A percentile compares a stretch with the other conserved stretches of the same genome.
Conservation (phyloP, 768 basidiomycete genomes). For the Russula sp. region DNA sequence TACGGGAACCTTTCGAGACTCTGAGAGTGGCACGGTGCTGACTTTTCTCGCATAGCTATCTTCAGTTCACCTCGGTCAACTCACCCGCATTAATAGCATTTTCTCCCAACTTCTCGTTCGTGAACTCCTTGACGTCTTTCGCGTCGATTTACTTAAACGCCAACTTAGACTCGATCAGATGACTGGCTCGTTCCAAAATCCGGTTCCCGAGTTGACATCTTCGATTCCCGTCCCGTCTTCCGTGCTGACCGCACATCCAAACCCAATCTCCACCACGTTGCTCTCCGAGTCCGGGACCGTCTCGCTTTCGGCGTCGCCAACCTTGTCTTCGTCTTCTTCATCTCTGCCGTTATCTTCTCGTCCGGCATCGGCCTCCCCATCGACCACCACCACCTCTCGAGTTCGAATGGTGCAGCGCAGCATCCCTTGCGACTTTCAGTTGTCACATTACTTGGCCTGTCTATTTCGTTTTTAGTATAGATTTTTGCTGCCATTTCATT, state of each 20-base stretch:
- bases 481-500: background rate
- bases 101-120: slow-evolving; percentile 59
- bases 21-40: background rate
- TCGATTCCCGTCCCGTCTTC: slow-evolving; percentile 42
- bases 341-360: background rate
- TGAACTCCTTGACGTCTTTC: slow-evolving; percentile 7
- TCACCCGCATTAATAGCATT: slow-evolving; percentile 40
- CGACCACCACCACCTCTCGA: background rate
- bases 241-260: slow-evolving; percentile 32
- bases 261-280: slow-evolving; percentile 16
- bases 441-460: background rate
- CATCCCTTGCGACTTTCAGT: background rate
- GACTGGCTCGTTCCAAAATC: slow-evolving; percentile 54
- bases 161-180: slow-evolving; percentile 51
- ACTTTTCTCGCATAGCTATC: slow-evolving; percentile 46
- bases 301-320: background rate
- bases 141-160: slow-evolving; percentile 8
- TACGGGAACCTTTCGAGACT: slow-evolving; percentile 33
- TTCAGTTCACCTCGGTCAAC: slow-evolving; percentile 47
- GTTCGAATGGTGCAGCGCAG: slow-evolving; percentile 7
- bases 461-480: slow-evolving; percentile 5
- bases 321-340: background rate
- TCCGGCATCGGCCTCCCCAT: background rate
- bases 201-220: slow-evolving; percentile 50
- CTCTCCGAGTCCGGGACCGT: background rate